These are phyloP conservation scores for Ilyonectria robusta DNA, from an alignment of 2,329 filamentous ascomycete species.

Conservation along the genomic window DNA sequence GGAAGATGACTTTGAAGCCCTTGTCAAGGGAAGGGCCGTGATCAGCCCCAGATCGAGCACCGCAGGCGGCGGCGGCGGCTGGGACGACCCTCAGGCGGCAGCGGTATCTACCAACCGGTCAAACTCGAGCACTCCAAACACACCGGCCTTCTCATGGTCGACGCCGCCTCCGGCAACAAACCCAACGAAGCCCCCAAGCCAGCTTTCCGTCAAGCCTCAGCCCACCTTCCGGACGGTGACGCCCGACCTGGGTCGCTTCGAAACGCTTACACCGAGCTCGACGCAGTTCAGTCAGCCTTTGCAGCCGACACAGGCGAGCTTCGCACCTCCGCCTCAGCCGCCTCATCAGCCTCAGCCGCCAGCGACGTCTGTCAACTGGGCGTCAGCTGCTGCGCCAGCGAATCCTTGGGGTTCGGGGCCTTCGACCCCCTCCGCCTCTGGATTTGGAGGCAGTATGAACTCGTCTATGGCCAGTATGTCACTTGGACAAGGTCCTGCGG, in stretches of 20 bases:
- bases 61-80: conserved; percentile 54
- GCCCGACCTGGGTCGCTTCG: conserved; percentile 70
- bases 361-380: conserved; percentile 66
- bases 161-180: conserved; percentile 64
- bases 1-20: conserved; percentile 86
- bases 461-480: conserved; percentile 65
- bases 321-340: conserved; percentile 46
- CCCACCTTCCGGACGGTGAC: conserved; percentile 69
- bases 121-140: conserved; percentile 56
- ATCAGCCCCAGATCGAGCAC: conserved; percentile 57
- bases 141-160: conserved; percentile 75
- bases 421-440: conserved; percentile 46
- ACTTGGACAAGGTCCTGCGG: conserved; percentile 59
- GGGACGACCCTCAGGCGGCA: conserved; percentile 61
- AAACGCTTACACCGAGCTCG: conserved; percentile 68
- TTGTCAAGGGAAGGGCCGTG: conserved; percentile 79
- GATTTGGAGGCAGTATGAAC: conserved; percentile 55
- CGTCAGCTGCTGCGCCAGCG: conserved; percentile 56
- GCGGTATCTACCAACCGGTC: conserved; percentile 54
- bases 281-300: conserved; percentile 76
- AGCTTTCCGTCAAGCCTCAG: conserved; percentile 55
- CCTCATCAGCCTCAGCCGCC: conserved; percentile 41
- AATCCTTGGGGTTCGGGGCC: conserved; percentile 66
- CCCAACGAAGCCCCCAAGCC: conserved; percentile 49
- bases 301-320: conserved; percentile 58